Evolutionary conservation across 306 rosid species (phyloP).

Genomic region (Prunus davidiana): DNA sequence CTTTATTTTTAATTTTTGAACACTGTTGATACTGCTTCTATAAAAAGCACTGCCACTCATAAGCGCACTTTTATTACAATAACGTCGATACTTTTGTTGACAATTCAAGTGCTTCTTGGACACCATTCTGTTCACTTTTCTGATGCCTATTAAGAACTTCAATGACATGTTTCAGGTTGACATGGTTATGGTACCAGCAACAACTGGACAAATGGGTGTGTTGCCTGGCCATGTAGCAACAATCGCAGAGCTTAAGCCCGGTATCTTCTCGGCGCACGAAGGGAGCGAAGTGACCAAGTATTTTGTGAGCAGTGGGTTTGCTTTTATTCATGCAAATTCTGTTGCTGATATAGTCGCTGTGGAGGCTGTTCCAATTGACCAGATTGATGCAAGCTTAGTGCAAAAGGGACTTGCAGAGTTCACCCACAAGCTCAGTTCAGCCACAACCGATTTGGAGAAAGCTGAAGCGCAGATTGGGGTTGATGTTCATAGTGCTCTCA

Average conservation of each 20-base stretch:
- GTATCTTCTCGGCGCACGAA: conserved; percentile 71
- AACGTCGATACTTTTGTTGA: too few species aligned
- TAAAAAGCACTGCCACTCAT: too few species aligned
- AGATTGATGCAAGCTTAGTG: conserved; percentile 61
- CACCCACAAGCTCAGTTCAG: conserved; percentile 86
- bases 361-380: conserved; percentile 81
- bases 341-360: conserved; percentile 84
- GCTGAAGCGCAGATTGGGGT: conserved; percentile 96
- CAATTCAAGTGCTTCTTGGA: too few species aligned
- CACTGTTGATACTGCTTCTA: too few species aligned
- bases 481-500: conserved; percentile 86
- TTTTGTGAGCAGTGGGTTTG: conserved; percentile 87
- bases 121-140: background rate
- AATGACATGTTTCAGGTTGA: conserved; percentile 57
- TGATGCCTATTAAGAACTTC: background rate
- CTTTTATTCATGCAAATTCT: conserved; percentile 85
- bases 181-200: conserved; percentile 92
- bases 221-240: conserved; percentile 97
- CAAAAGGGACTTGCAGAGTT: conserved; percentile 93
- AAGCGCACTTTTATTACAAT: too few species aligned
- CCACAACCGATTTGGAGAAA: conserved; percentile 89
- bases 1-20: too few species aligned
- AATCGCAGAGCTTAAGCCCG: conserved; percentile 93
- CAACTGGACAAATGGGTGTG: conserved; percentile 98
- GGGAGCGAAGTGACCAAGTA: conserved; percentile 72